Conservation (phyloP, 1,139 yeast genomes). For the Trichomonascaceae sp. region DNA sequence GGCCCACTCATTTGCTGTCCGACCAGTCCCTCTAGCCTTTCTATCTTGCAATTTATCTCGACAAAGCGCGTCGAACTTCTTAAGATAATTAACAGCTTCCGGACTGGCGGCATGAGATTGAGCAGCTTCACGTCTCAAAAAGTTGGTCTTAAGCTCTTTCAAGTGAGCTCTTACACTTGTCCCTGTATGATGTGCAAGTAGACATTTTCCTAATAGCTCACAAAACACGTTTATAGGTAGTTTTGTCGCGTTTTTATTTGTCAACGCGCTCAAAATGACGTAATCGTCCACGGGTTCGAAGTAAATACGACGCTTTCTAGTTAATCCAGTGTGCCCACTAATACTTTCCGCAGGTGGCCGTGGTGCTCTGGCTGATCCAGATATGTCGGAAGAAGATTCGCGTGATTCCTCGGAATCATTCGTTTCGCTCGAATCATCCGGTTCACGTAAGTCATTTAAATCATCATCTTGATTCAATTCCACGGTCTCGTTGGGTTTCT, state of each 20-base stretch:
- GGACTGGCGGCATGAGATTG: neutral
- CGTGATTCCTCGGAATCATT: neutral
- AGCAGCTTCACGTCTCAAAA: conserved; percentile 2
- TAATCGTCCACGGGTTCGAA: conserved; percentile 1
- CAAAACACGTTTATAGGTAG: neutral
- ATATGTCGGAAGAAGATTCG: neutral
- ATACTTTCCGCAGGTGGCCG: neutral
- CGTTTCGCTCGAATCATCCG: neutral
- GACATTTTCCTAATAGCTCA: neutral
- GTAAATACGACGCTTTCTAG: conserved; percentile 1
- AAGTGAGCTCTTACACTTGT: conserved; percentile 2
- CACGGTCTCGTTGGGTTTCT: neutral
- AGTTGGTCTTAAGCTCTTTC: neutral
- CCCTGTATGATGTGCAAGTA: neutral
- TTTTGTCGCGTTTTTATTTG: neutral
- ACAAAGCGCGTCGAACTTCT: conserved; percentile 1
- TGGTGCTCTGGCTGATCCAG: neutral
- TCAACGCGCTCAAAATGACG: conserved; percentile 4
- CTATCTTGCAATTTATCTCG: neutral
- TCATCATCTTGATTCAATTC: neutral
- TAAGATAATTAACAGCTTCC: neutral
- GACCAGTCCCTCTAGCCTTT: neutral
- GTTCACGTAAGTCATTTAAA: neutral
- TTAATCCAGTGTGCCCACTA: neutral
- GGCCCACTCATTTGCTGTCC: neutral